Conservation (phyloP, 1,284 basidiomycete genomes). For the Malassezia japonica region DNA sequence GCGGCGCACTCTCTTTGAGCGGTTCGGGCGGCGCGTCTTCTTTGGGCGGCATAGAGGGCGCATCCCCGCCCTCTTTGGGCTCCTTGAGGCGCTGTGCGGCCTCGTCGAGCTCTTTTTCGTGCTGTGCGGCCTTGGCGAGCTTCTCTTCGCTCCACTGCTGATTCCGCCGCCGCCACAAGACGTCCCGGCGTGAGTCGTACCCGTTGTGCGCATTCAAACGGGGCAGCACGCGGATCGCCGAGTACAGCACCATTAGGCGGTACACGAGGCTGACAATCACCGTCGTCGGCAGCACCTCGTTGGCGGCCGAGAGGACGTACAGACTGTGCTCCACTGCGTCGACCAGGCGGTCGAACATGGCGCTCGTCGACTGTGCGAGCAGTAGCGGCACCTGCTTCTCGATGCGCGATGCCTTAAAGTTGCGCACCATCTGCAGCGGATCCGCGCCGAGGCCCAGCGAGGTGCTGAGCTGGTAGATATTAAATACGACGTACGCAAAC, state of each 20-base stretch:
- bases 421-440: conserved; percentile 39
- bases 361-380: conserved; percentile 19
- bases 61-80: too few species aligned
- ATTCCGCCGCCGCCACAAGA: background rate
- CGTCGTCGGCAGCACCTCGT: conserved; percentile 35
- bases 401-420: conserved; percentile 30
- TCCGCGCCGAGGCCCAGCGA: conserved; percentile 37
- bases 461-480: conserved; percentile 40
- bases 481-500: conserved; percentile 45
- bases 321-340: conserved; percentile 30
- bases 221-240: conserved; percentile 39
- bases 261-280: conserved; percentile 43
- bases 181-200: background rate
- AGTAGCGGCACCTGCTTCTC: conserved; percentile 19
- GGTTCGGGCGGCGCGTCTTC: background rate
- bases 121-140: background rate
- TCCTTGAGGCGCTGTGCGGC: background rate
- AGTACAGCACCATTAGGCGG: conserved; percentile 41
- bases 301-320: conserved; percentile 32
- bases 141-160: background rate
- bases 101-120: background rate
- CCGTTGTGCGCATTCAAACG: conserved; percentile 9
- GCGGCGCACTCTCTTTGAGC: background rate
- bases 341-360: conserved; percentile 13
- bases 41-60: background rate